Percentiles rank a stretch among this genome's conserved stretches.
phyloP scores from a whole-genome alignment of 148 eudicot genomes.

The Suaeda aralocaspica region DNA sequence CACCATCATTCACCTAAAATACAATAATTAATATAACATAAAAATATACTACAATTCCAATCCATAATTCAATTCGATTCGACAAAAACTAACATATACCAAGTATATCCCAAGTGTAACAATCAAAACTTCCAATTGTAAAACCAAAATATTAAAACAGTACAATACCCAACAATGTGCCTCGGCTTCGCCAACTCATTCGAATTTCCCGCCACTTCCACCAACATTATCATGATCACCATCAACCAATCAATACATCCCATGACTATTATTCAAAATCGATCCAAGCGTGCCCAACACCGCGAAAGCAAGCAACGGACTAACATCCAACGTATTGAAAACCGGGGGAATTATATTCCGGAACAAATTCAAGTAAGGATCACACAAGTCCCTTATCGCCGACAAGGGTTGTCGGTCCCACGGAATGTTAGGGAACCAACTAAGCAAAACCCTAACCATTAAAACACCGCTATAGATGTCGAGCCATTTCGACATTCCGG shows the following conservation, averaged over 20 bases:
- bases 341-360: slow-evolving; percentile 60
- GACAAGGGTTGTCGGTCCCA: slow-evolving; percentile 79
- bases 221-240: not conserved
- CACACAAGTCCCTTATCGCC: slow-evolving; percentile 76
- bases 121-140: too few relatives aligned
- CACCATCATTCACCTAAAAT: not conserved
- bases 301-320: slow-evolving; percentile 64
- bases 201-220: not conserved
- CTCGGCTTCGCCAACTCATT: not conserved
- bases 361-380: slow-evolving; percentile 67
- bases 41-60: not conserved
- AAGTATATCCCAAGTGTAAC: not conserved
- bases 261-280: slow-evolving; percentile 44
- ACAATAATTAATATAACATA: not conserved
- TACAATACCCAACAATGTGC: too few relatives aligned
- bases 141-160: not conserved
- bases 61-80: not conserved
- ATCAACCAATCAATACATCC: slow-evolving; percentile 30
- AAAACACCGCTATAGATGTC: slow-evolving; percentile 62
- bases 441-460: slow-evolving; percentile 76
- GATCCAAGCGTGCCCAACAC: slow-evolving; percentile 54
- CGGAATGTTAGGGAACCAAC: slow-evolving; percentile 76
- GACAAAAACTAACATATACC: not conserved
- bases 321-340: slow-evolving; percentile 57
- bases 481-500: slow-evolving; percentile 67